Conservation (phyloP, 495 filamentous ascomycete genomes). For the Aspergillus taichungensis region DNA sequence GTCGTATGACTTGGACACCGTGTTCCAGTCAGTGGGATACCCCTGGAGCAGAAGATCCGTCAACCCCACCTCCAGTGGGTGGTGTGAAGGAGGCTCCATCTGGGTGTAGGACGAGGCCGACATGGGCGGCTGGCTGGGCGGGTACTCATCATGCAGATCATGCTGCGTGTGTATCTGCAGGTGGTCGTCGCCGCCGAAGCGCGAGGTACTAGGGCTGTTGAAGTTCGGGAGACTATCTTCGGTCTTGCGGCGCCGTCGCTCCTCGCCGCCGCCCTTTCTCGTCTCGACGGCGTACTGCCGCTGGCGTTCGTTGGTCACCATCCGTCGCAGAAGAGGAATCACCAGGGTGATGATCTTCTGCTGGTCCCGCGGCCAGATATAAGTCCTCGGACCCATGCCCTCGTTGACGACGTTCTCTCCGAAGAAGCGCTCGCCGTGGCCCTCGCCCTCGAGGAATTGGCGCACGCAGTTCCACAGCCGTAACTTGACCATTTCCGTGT, state of each 20-base stretch:
- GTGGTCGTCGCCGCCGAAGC: slow-evolving; percentile 25
- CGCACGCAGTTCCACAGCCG: slow-evolving; percentile 51
- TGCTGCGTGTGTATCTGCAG: slow-evolving; percentile 26
- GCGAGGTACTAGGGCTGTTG: slow-evolving; percentile 17
- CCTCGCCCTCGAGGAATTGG: slow-evolving; percentile 48
- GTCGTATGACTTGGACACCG: slow-evolving; percentile 28
- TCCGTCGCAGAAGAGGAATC: slow-evolving; percentile 49
- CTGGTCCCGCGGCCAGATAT: slow-evolving; percentile 49
- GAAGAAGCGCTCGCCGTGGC: slow-evolving; percentile 49
- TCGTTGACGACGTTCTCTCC: slow-evolving; percentile 39
- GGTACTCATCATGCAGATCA: slow-evolving; percentile 18
- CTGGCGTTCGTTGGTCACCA: slow-evolving; percentile 59
- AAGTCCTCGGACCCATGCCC: slow-evolving; percentile 32
- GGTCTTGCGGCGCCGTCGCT: slow-evolving; percentile 34
- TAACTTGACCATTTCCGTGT: slow-evolving; percentile 52
- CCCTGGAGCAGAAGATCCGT: slow-evolving; percentile 31
- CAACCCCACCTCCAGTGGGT: slow-evolving; percentile 19
- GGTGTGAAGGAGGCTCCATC: slow-evolving; percentile 10
- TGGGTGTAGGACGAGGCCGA: slow-evolving; percentile 15
- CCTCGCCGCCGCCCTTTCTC: slow-evolving; percentile 41
- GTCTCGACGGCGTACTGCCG: slow-evolving; percentile 53
- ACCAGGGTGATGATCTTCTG: slow-evolving; percentile 48
- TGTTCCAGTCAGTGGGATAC: slow-evolving; percentile 33
- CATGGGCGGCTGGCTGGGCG: slow-evolving; percentile 18
- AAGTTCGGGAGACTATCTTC: slow-evolving; percentile 28